These are phyloP conservation scores for Pleomassaria siparia DNA, from an alignment of 2,329 filamentous ascomycete genomes.

Conservation along the genomic window DNA sequence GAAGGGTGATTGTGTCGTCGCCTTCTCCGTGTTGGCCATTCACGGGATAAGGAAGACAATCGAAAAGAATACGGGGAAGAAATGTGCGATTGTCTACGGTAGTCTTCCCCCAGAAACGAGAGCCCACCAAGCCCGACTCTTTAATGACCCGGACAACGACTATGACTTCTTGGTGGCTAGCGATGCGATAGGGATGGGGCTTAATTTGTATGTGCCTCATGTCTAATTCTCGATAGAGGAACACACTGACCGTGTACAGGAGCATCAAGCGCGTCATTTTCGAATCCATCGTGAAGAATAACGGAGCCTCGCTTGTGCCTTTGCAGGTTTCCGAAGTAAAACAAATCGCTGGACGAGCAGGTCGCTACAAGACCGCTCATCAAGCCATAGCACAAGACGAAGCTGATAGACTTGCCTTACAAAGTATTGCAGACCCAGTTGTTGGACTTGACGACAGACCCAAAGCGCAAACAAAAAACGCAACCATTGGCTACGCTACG, in stretches of 20 bases:
- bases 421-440: constrained; percentile 10
- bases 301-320: constrained; percentile 59
- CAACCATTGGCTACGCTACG: constrained; percentile 72
- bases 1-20: constrained; percentile 89
- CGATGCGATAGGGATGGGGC: constrained; percentile 95
- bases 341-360: constrained; percentile 91
- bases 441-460: constrained; percentile 23
- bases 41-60: constrained; percentile 79
- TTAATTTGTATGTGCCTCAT: constrained; percentile 70
- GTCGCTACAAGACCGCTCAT: constrained; percentile 75
- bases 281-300: constrained; percentile 72
- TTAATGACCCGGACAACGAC: constrained; percentile 94
- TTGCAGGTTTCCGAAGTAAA: constrained; percentile 80
- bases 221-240: constrained; percentile 4
- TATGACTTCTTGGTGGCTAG: constrained; percentile 94
- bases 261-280: constrained; percentile 88
- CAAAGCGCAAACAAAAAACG: constrained; percentile 3
- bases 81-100: constrained; percentile 92
- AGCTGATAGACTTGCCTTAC: constrained; percentile 8
- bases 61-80: constrained; percentile 71
- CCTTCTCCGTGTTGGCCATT: constrained; percentile 80
- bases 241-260: constrained; percentile 39
- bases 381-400: constrained; percentile 48
- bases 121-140: constrained; percentile 84
- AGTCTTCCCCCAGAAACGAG: constrained; percentile 88